Evolutionary conservation across 2,329 filamentous ascomycete genomes (phyloP), one percentile per base, ranked within the genome.

Genomic region (Chaetomiaceae sp.): DNA sequence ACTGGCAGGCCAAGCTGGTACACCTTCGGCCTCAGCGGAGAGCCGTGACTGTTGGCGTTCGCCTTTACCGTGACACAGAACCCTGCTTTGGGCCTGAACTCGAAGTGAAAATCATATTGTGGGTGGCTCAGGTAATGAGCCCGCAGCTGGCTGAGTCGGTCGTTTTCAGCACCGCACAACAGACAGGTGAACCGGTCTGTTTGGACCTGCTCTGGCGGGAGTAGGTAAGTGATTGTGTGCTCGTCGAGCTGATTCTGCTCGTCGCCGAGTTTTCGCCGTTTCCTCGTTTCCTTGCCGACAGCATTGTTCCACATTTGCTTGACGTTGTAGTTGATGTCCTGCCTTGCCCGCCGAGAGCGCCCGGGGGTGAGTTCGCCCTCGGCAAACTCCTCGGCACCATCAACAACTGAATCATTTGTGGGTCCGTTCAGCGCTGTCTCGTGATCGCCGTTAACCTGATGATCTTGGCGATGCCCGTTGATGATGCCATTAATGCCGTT

Each of bases 241-340:
- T 69, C 69, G 45, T 62, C 64, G 30, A 51, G 48, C 19, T 49
- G 47, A 9, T 41, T 20, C 15, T 48, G 45, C n/a, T 52, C 53
- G 8, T 51, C 51, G 18, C 46, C 51, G 8, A 34, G 24, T 45
- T 63, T 64, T 45, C 66, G 65, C n/a, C 67, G 68, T 51, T 71
- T 74, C 50, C 68, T 69, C 15, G 60, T 58, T 35, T 73, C 71
- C 53, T 69, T 75, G 4, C 77, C 76, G 42, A 76, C 70, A 6
- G 76, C 75, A 54, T 76, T 74, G 54, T 78, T 75, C 59, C 73
- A 81, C 14, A 82, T 63, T 11, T 73, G 66, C 58, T 79, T 81
- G 30, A 82, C 61, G 52, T 83, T 83, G 57, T 83, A 83, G 49
- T 74, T 73, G 46, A 70, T 71, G 34, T 65, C 66, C 15, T 62